Evolutionary conservation across 2,329 filamentous ascomycete genomes (phyloP).

Genomic region (Ceratocystis variospora): DNA sequence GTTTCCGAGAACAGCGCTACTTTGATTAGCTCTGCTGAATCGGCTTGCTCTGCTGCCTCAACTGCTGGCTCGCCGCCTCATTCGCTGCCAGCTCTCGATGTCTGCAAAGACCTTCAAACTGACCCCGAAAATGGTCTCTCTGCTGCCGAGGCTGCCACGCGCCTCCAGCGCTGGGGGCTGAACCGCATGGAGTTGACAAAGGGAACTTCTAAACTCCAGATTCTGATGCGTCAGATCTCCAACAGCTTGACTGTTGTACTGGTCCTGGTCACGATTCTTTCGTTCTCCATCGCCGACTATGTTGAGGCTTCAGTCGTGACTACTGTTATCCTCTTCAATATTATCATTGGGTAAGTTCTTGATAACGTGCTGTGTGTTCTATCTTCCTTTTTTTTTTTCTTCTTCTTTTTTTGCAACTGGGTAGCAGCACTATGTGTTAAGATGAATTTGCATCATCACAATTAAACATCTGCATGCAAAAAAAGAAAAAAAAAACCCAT

Average conservation of each 20-base stretch:
- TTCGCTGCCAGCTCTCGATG: conserved; percentile 21
- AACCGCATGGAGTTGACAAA: conserved; percentile 60
- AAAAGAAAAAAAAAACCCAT: too few species aligned
- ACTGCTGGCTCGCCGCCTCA: conserved; percentile 22
- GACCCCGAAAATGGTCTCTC: conserved; percentile 46
- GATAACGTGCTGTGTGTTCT: too few species aligned
- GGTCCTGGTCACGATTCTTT: conserved; percentile 58
- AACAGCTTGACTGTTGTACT: conserved; percentile 65
- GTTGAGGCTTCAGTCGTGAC: conserved; percentile 50
- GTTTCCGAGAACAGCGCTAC: conserved; percentile 15
- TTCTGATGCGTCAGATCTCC: conserved; percentile 62
- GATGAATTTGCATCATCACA: not conserved
- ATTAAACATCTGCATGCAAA: too few species aligned
- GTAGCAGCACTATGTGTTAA: not conserved
- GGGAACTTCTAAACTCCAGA: conserved; percentile 59
- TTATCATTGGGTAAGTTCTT: conserved; percentile 44
- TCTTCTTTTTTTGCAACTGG: not conserved
- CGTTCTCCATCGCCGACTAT: conserved; percentile 51
- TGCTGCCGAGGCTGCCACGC: conserved; percentile 47
- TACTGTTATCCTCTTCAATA: conserved; percentile 53
- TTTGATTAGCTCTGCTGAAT: conserved; percentile 14
- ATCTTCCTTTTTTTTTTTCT: too few species aligned
- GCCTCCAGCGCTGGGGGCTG: conserved; percentile 51
- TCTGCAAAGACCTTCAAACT: conserved; percentile 30
- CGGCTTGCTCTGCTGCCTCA: conserved; percentile 3